phyloP scores from a whole-genome alignment of 2,329 filamentous ascomycete species.

The Apiospora pterosperma region DNA sequence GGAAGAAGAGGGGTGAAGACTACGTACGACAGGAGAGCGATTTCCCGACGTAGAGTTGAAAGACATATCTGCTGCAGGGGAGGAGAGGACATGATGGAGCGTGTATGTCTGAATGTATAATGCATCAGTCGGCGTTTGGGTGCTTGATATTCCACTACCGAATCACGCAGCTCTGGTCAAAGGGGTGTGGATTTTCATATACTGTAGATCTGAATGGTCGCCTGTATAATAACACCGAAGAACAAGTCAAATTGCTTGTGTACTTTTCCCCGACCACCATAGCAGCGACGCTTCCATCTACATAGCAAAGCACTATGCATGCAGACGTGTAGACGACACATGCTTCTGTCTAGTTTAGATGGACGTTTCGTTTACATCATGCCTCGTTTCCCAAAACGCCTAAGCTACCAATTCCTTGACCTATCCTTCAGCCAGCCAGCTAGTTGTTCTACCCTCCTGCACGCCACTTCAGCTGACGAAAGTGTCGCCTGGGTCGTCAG shows the following conservation, averaged over 20 bases:
- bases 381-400: background rate
- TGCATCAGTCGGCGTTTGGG: conserved; percentile 2
- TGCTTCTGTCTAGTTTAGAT: background rate
- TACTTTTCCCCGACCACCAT: conserved; percentile 14
- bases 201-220: background rate
- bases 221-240: background rate
- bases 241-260: background rate
- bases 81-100: background rate
- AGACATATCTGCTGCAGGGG: background rate
- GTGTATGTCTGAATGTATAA: conserved; percentile 2
- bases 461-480: background rate
- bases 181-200: background rate
- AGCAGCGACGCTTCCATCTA: conserved; percentile 20
- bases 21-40: background rate
- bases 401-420: background rate
- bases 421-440: background rate
- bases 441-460: background rate
- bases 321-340: background rate
- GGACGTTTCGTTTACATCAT: background rate
- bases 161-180: background rate
- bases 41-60: background rate
- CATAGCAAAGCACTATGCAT: background rate
- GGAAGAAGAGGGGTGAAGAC: background rate
- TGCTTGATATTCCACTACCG: background rate
- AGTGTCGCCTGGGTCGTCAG: background rate